Evolutionary conservation across 345 rosid genomes (phyloP).

Genomic region (Abelmoschus esculentus): DNA sequence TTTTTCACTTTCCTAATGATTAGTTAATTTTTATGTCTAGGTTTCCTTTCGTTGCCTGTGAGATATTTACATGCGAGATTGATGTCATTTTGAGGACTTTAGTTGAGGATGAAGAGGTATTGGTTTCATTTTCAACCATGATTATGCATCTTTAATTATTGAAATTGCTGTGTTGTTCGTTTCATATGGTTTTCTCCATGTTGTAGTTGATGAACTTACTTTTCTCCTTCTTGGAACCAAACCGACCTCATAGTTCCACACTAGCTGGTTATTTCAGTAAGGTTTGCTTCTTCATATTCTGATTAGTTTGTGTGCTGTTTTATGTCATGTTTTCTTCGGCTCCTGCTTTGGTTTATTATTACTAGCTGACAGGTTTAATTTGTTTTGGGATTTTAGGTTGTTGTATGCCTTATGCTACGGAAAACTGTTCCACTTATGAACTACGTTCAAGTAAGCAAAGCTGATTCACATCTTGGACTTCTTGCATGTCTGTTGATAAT

Average conservation of each 20-base stretch:
- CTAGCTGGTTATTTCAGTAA: slow-evolving; percentile 98
- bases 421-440: slow-evolving; percentile 87
- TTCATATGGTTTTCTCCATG: slow-evolving; percentile 14
- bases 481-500: slow-evolving; percentile 4
- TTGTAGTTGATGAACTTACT: slow-evolving; percentile 88
- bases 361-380: slow-evolving; percentile 12
- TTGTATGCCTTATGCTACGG: slow-evolving; percentile 87
- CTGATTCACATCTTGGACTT: not conserved
- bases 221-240: slow-evolving; percentile 89
- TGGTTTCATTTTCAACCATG: slow-evolving; percentile 6
- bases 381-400: slow-evolving; percentile 57
- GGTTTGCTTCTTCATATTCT: slow-evolving; percentile 32
- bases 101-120: slow-evolving; percentile 94
- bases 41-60: slow-evolving; percentile 94
- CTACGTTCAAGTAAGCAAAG: slow-evolving; percentile 73
- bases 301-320: not conserved
- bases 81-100: slow-evolving; percentile 91
- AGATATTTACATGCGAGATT: slow-evolving; percentile 95
- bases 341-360: not conserved
- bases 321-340: not conserved
- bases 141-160: not conserved
- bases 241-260: slow-evolving; percentile 76
- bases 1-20: slow-evolving; percentile 14
- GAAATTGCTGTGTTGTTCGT: not conserved
- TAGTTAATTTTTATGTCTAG: slow-evolving; percentile 26